Evolutionary conservation across 352 stramenopile species (phyloP).

Genomic region (Phytophthora pini): DNA sequence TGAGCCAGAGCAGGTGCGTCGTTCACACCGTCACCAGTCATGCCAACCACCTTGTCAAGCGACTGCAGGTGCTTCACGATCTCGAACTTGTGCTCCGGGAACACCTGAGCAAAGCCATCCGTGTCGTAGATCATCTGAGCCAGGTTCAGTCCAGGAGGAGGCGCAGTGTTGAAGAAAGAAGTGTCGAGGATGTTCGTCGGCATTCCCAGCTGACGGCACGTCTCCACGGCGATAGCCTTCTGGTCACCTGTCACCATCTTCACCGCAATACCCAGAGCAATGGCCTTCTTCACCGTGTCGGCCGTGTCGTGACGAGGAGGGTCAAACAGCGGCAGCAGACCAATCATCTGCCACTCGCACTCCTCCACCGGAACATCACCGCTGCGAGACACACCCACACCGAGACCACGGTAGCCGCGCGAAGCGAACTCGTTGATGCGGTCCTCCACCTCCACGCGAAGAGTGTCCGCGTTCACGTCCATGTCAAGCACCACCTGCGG

Average conservation of each 20-base stretch:
- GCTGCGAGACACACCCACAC: conserved; percentile 62
- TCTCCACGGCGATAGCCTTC: conserved; percentile 93
- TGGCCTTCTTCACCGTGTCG: conserved; percentile 91
- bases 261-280: conserved; percentile 91
- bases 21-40: conserved; percentile 93
- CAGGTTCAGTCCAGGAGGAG: conserved; percentile 64
- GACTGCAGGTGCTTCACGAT: conserved; percentile 91
- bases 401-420: conserved; percentile 72
- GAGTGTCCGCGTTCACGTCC: conserved; percentile 59
- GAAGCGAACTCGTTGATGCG: conserved; percentile 85
- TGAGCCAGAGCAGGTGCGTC: conserved; percentile 90
- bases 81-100: conserved; percentile 94
- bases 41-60: conserved; percentile 81
- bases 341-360: conserved; percentile 92
- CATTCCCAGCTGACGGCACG: conserved; percentile 90
- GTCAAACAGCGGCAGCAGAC: conserved; percentile 94
- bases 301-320: conserved; percentile 93
- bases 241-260: conserved; percentile 98
- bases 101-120: conserved; percentile 94
- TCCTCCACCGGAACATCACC: conserved; percentile 76
- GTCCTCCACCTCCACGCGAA: conserved; percentile 73
- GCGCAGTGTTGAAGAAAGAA: conserved; percentile 80
- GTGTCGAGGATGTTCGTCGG: conserved; percentile 86
- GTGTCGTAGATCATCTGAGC: conserved; percentile 91
- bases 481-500: conserved; percentile 92